phyloP scores from a whole-genome alignment of 2,329 filamentous ascomycete genomes.

The Penicillium glabrum region DNA sequence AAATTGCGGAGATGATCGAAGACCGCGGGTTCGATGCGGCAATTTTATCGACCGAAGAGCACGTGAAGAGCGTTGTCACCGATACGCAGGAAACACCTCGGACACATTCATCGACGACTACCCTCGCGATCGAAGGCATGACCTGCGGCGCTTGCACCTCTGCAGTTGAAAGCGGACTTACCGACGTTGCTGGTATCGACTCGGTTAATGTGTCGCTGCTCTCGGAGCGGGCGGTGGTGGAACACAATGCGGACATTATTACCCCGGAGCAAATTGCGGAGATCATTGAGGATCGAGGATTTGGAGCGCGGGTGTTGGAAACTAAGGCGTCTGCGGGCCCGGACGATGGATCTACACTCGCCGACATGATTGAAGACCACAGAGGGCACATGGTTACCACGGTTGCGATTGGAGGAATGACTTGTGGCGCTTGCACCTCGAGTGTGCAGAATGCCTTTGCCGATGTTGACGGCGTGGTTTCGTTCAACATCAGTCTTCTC shows the following conservation, averaged over 20 bases:
- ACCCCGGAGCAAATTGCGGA: conserved; percentile 56
- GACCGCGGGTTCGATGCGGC: conserved; percentile 90
- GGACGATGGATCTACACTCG: conserved; percentile 33
- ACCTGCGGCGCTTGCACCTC: conserved; percentile 89
- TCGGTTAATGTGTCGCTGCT: conserved; percentile 79
- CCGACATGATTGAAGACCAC: conserved; percentile 32
- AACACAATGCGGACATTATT: conserved; percentile 66
- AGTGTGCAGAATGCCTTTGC: conserved; percentile 83
- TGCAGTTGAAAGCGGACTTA: conserved; percentile 78
- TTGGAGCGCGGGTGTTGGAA: conserved; percentile 76
- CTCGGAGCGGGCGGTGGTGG: conserved; percentile 80
- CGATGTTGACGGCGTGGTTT: conserved; percentile 71
- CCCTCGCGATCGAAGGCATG: conserved; percentile 80
- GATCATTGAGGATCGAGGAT: conserved; percentile 68
- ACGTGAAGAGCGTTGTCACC: conserved; percentile 38
- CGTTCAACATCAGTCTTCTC: conserved; percentile 92
- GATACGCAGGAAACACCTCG: conserved; percentile 23
- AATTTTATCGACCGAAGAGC: conserved; percentile 74
- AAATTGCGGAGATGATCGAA: conserved; percentile 82
- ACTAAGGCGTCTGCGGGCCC: conserved; percentile 48
- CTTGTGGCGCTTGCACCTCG: conserved; percentile 92
- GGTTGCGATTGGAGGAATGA: conserved; percentile 92
- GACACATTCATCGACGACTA: conserved; percentile 62
- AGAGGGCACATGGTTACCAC: conserved; percentile 67
- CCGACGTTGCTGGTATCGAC: conserved; percentile 69